phyloP scores from a whole-genome alignment of 2,329 filamentous ascomycete genomes.

The Mycocentrospora acerina region DNA sequence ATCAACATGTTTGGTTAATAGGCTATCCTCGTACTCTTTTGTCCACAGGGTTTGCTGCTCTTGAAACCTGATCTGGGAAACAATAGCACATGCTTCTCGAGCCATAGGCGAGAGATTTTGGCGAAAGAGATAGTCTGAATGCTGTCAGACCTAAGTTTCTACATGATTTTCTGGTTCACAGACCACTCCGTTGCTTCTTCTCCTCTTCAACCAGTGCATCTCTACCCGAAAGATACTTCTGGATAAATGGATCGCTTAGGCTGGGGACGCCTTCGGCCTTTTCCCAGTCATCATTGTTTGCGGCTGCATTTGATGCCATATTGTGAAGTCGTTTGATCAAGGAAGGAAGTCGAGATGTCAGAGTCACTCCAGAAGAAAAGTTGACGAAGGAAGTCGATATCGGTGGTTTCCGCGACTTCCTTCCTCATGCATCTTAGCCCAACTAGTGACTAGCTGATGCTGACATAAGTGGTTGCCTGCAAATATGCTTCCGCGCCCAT shows the following conservation, averaged over 20 bases:
- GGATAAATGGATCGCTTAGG: conserved; percentile 71
- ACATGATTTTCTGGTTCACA: conserved; percentile 25
- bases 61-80: conserved; percentile 73
- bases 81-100: conserved; percentile 74
- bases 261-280: conserved; percentile 45
- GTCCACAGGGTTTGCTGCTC: conserved; percentile 80
- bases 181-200: conserved; percentile 78
- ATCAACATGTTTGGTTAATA: conserved; percentile 64
- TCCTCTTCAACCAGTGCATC: conserved; percentile 77
- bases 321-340: neutral
- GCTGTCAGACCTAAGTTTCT: conserved; percentile 25
- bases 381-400: conserved; percentile 6
- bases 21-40: conserved; percentile 66
- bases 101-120: conserved; percentile 78
- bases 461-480: conserved; percentile 18
- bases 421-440: conserved; percentile 11
- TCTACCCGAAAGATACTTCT: conserved; percentile 77
- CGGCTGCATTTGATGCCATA: conserved; percentile 24
- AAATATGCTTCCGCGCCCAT: neutral
- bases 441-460: conserved; percentile 13
- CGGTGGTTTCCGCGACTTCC: conserved; percentile 21
- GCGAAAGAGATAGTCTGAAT: conserved; percentile 67
- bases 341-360: neutral
- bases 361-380: conserved; percentile 2
- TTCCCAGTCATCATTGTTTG: conserved; percentile 42